These are phyloP conservation scores for Botrytis porri DNA, from an alignment of 2,329 filamentous ascomycete species.

Conservation along the genomic window DNA sequence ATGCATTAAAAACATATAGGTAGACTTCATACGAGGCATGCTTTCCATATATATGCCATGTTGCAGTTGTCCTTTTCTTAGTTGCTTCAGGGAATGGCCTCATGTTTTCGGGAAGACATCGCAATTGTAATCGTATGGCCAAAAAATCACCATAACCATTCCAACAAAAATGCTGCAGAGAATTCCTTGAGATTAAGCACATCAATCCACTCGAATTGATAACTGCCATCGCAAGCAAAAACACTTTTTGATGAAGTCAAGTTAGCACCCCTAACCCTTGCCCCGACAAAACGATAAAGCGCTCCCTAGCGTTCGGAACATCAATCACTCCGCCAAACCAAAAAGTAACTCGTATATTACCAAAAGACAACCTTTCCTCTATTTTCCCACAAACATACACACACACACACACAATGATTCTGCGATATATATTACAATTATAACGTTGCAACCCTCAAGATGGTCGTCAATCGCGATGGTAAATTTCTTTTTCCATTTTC, in stretches of 20 bases:
- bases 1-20: not conserved
- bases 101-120: not conserved
- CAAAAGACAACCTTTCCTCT: not conserved
- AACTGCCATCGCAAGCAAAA: not conserved
- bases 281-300: not conserved
- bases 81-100: not conserved
- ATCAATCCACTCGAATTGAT: not conserved
- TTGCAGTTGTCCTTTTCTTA: not conserved
- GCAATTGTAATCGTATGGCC: not conserved
- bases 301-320: not conserved
- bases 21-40: not conserved
- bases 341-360: not conserved
- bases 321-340: not conserved
- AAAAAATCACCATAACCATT: not conserved
- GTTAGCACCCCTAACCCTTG: not conserved
- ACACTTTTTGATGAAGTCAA: not conserved
- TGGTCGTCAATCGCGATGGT: conserved; percentile 18
- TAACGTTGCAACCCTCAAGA: conserved; percentile 17
- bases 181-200: not conserved
- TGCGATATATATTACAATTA: conserved; percentile 3
- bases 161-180: too few species aligned
- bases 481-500: not conserved
- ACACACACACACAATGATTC: conserved; percentile 12
- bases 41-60: not conserved
- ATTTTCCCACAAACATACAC: too few species aligned